phyloP scores from a whole-genome alignment of 805 yeast species.

The Barnettozyma vustinii region DNA sequence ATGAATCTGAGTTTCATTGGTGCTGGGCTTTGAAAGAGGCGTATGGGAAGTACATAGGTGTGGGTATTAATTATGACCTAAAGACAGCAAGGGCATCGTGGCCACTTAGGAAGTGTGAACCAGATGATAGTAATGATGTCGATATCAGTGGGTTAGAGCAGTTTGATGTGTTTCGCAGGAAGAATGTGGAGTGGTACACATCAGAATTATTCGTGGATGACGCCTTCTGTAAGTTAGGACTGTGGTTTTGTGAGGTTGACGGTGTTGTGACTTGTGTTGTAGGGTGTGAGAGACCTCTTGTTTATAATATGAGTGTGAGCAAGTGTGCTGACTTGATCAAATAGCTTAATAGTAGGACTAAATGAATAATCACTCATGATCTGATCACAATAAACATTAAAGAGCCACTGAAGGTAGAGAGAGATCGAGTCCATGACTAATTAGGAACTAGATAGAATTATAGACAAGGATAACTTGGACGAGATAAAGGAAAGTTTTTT shows the following conservation, averaged over 20 bases:
- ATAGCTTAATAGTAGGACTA: too few relatives aligned
- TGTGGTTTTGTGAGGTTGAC: background rate
- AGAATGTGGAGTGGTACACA: background rate
- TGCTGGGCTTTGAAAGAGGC: slow-evolving; percentile 82
- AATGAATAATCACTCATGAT: too few relatives aligned
- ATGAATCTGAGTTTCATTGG: slow-evolving; percentile 41
- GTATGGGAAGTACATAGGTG: slow-evolving; percentile 60
- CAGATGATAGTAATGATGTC: too few relatives aligned
- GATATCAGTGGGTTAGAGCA: background rate
- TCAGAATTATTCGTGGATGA: background rate
- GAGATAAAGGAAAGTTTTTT: too few relatives aligned
- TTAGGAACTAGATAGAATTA: too few relatives aligned
- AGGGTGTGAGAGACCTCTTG: background rate
- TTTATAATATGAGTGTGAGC: background rate
- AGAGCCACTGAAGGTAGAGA: too few relatives aligned
- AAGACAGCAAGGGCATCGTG: slow-evolving; percentile 25
- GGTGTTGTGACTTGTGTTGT: slow-evolving; percentile 1
- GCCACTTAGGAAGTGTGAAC: slow-evolving; percentile 1
- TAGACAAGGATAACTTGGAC: too few relatives aligned
- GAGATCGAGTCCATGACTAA: too few relatives aligned
- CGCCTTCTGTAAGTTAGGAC: background rate
- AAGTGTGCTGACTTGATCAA: background rate
- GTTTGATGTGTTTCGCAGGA: background rate
- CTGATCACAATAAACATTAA: too few relatives aligned
- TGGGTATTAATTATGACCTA: slow-evolving; percentile 44